Conservation (phyloP, 768 basidiomycete species). For the Boletus edulis region DNA sequence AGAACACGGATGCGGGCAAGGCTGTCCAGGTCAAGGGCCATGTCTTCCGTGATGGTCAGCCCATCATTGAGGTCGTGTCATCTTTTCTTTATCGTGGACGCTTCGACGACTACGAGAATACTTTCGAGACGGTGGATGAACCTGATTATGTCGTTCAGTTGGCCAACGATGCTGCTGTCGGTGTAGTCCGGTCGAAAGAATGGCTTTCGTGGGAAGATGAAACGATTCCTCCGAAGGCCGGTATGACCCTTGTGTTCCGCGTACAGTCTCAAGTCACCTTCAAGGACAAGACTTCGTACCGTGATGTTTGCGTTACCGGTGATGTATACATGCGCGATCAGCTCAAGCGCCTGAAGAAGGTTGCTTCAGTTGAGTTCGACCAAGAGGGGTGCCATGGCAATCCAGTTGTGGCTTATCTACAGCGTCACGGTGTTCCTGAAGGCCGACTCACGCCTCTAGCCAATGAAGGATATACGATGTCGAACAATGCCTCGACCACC, state of each 20-base stretch:
- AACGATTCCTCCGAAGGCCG: constrained; percentile 69
- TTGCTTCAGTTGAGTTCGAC: constrained; percentile 83
- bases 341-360: constrained; percentile 83
- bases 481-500: constrained; percentile 54
- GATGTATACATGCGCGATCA: constrained; percentile 87
- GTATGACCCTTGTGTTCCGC: constrained; percentile 87
- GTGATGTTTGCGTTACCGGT: constrained; percentile 77
- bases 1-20: constrained; percentile 90
- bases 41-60: constrained; percentile 72
- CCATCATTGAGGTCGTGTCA: constrained; percentile 90
- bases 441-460: constrained; percentile 76
- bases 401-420: constrained; percentile 88
- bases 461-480: constrained; percentile 84
- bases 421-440: constrained; percentile 83
- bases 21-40: constrained; percentile 86
- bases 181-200: constrained; percentile 91
- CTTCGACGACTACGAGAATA: constrained; percentile 92
- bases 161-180: constrained; percentile 74
- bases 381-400: constrained; percentile 90
- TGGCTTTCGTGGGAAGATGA: constrained; percentile 98
- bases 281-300: constrained; percentile 86
- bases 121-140: constrained; percentile 90
- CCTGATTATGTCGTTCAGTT: constrained; percentile 83
- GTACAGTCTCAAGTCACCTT: constrained; percentile 83
- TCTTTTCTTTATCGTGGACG: constrained; percentile 96